Conservation (phyloP, 495 filamentous ascomycete species). For the Aspergillus ellipticus region DNA sequence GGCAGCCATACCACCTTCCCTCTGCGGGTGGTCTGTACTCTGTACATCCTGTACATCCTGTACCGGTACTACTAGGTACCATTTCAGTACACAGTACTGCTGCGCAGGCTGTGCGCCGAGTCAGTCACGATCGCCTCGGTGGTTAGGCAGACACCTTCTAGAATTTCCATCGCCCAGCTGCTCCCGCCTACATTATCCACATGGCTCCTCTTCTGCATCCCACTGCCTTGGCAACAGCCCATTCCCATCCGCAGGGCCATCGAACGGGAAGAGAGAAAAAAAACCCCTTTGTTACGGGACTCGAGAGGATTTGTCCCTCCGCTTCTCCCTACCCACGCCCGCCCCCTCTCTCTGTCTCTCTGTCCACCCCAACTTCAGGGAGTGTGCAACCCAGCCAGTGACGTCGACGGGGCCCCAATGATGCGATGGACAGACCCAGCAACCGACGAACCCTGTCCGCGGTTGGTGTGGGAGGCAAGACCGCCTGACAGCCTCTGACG, state of each 20-base stretch:
- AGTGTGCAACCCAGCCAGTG: constrained; percentile 12
- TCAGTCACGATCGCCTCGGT: too few species aligned
- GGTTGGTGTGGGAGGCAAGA: background rate
- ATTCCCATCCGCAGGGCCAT: background rate
- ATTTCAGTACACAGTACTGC: too few species aligned
- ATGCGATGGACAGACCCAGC: constrained; percentile 2
- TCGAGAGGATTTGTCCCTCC: background rate
- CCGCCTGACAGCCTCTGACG: constrained; percentile 2
- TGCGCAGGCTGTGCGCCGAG: too few species aligned
- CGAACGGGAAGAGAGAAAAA: background rate
- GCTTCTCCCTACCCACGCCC: background rate
- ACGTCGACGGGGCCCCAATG: constrained; percentile 8
- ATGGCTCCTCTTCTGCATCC: background rate
- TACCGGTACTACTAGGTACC: too few species aligned
- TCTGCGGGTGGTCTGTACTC: too few species aligned
- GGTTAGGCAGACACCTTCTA: constrained; percentile 7
- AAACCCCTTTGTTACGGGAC: too few species aligned
- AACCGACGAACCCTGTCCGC: background rate
- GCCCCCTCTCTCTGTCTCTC: too few species aligned
- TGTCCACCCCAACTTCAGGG: too few species aligned
- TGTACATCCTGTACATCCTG: too few species aligned
- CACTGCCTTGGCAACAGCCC: constrained; percentile 4
- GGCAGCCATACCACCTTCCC: too few species aligned
- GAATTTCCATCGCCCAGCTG: constrained; percentile 10
- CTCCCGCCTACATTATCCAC: background rate